Base-by-base conservation (phyloP, 192 early-diverging fungal genomes). In the Helicostylum pulchrum region DNA sequence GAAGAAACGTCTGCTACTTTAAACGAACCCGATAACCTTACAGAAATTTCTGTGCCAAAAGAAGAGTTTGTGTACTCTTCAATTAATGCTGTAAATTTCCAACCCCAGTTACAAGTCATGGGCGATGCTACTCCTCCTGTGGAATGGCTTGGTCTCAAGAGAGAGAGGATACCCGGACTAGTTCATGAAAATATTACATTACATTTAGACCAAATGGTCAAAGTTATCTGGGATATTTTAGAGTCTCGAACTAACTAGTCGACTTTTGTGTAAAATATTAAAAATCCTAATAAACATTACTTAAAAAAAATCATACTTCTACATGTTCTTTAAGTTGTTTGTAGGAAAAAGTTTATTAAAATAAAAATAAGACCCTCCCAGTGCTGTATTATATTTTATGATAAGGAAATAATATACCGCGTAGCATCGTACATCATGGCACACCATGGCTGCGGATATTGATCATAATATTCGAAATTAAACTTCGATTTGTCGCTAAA, bases 111-210 rank as follows among this genome's bases (percentile, higher is more conserved):
- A 52, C 65, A 65, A 65, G 49, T 72, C 19, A 75, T 81, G 76
- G 80, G 74, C 3, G 80, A 81, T 58, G 80, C 80, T 5, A 81
- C 80, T 2, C 80, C 80, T 8, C 78, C 80, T 43, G 67, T 81
- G n/a, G 80, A 81, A 61, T 81, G 80, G 80, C 61, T 80, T 1
- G 78, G 78, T 31, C 42, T 81, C 17, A 74, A 72, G 36, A 67
- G 72, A 63, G 78, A 77, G 39, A 71, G 70, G 23, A 45, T 81
- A 32, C 80, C 80, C 19, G 77, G 66, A 9, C 50, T 80, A 30
- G 64, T 79, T 34, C 80, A 81, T 61, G 70, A 72, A 61, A 56
- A 65, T 32, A 46, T 81, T 6, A 81, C 75, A 9, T 21, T 81
- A 36, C 64, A 68, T 55, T 48, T 81, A 19, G 80, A 81, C 44